A percentile compares a stretch with the other conserved stretches of the same genome.
phyloP scores from a whole-genome alignment of 2,329 filamentous ascomycete genomes.

The Byssochlamys sp. region DNA sequence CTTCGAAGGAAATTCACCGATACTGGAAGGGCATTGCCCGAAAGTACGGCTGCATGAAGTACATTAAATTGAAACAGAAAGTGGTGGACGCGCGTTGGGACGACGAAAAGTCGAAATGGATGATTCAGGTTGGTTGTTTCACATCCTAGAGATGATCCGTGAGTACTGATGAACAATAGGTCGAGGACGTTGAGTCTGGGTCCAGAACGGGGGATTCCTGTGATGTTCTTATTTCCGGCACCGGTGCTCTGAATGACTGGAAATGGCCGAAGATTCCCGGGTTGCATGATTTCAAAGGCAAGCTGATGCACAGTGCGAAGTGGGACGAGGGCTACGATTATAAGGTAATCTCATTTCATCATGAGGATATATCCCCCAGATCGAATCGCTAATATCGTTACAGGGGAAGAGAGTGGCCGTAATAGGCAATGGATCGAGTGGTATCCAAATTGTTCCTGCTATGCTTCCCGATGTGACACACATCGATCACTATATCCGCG shows the following conservation, averaged over 20 bases:
- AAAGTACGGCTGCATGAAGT: constrained; percentile 38
- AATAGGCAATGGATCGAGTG: constrained; percentile 32
- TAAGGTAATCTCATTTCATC: constrained; percentile 8
- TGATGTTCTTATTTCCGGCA: constrained; percentile 29
- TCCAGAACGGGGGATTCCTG: constrained; percentile 17
- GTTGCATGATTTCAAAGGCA: constrained; percentile 17
- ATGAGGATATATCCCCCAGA: background rate
- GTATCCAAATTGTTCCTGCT: constrained; percentile 33
- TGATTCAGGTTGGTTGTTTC: constrained; percentile 13
- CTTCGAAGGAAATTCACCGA: constrained; percentile 39
- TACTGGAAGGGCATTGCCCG: constrained; percentile 40
- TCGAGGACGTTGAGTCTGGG: constrained; percentile 15
- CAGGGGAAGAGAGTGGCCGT: constrained; percentile 27
- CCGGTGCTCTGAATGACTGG: constrained; percentile 33
- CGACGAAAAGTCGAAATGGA: constrained; percentile 22
- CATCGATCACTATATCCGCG: constrained; percentile 28
- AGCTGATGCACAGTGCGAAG: constrained; percentile 35
- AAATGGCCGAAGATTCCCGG: constrained; percentile 23
- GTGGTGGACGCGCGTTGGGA: constrained; percentile 39
- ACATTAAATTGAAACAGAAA: constrained; percentile 39
- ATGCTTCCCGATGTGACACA: constrained; percentile 31
- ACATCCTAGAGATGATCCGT: constrained; percentile 1
- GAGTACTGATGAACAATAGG: constrained; percentile 8
- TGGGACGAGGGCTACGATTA: constrained; percentile 34
- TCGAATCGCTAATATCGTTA: background rate